Evolutionary conservation across 1,284 basidiomycete genomes (phyloP), one percentile per base, ranked within the genome.

Genomic region (Fomitopsis schrenkii): DNA sequence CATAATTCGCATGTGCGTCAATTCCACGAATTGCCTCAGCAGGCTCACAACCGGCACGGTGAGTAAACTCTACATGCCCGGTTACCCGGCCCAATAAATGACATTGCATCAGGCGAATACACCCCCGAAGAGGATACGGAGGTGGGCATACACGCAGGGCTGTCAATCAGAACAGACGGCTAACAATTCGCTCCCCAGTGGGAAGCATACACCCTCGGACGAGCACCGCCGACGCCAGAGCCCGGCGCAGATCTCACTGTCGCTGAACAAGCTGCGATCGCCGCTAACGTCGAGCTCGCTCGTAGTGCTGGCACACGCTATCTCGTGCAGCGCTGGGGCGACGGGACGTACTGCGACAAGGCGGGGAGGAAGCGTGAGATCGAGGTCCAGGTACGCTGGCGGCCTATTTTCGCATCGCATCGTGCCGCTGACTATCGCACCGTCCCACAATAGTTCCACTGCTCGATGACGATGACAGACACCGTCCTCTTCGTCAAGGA

Each of bases 281-380:
- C 83, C 42, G 80, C 81, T 61, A 88, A 88, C 74, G 78, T 92
- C 61, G 88, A 93, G 74, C 83, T 94, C 60, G 90, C 88, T 56
- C 85, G 84, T 58, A 85, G 79, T 45, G 84, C 88, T 58, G 90
- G 90, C 58, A 90, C 93, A n/a, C 86, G 90, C 55, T 98, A 97
- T 76, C 88, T 98, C 58, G 90, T 94, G 12, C 94, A 96, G 71
- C 83, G 86, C 66, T 97, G 94, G 95, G 85, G 87, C 55, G 92
- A 94, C 70, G 95, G 95, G 28, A 96, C 93, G 9, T 76, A 85
- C 55, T 98, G 95, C 76, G 95, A 97, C 78, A 95, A 93, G 80
- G 95, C 93, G 1, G 89, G 90, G 48, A 83, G 82, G 73, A 84
- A 83, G 60, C 87, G 95, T 62, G 91, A 93, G 76, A 89, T 95